These are phyloP conservation scores for Zygoascus meyerae DNA, from an alignment of 1,139 yeast genomes.

Conservation along the genomic window DNA sequence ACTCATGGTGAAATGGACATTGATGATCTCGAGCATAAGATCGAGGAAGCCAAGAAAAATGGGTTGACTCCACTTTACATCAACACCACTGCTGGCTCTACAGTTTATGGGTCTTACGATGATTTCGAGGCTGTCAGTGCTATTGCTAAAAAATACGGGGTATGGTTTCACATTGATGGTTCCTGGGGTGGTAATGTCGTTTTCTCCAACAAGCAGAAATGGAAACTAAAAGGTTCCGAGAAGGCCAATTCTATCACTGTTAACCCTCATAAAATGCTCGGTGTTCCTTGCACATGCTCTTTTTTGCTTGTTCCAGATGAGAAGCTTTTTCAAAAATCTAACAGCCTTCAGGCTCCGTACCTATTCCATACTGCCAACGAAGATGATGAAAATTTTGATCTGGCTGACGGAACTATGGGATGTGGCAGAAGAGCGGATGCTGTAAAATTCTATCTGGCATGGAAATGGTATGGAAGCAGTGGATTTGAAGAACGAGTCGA, in stretches of 20 bases:
- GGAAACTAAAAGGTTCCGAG: constrained; percentile 53
- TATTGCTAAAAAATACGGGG: constrained; percentile 48
- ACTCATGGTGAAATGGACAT: constrained; percentile 53
- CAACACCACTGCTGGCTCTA: constrained; percentile 85
- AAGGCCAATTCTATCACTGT: constrained; percentile 74
- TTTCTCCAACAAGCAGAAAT: constrained; percentile 49
- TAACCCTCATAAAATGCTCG: constrained; percentile 86
- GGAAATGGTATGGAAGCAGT: constrained; percentile 70
- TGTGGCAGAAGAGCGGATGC: constrained; percentile 87
- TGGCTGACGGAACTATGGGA: constrained; percentile 91
- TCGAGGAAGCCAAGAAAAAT: constrained; percentile 39
- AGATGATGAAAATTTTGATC: constrained; percentile 57
- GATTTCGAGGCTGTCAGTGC: constrained; percentile 51
- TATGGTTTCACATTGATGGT: constrained; percentile 85
- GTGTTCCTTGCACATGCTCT: constrained; percentile 86
- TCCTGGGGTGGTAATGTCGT: constrained; percentile 89
- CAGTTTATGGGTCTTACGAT: constrained; percentile 82
- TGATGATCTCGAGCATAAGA: constrained; percentile 42
- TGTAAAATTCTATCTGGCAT: constrained; percentile 68
- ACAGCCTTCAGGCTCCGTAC: constrained; percentile 75
- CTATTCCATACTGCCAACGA: constrained; percentile 58
- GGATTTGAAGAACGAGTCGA: constrained; percentile 54
- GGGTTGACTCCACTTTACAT: constrained; percentile 72
- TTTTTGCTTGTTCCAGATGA: constrained; percentile 70
- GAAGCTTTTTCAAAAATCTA: constrained; percentile 59